Conservation (phyloP, 495 filamentous ascomycete species). For the Trichoderma virens region DNA sequence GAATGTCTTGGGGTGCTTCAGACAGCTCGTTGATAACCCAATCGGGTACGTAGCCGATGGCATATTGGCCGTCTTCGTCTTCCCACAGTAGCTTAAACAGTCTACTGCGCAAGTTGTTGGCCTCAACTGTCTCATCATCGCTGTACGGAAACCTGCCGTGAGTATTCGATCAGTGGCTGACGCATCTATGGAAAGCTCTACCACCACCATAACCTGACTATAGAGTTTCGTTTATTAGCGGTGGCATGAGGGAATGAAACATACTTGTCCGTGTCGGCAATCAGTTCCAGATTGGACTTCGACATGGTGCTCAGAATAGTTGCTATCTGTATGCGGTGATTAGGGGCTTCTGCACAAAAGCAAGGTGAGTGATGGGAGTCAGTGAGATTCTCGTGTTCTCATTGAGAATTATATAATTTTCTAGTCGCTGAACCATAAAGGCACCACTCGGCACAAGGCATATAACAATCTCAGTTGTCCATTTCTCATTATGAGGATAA, state of each 20-base stretch:
- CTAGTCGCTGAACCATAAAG: not conserved
- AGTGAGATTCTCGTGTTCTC: too few species aligned
- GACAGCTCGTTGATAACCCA: conserved; percentile 48
- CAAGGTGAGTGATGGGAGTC: too few species aligned
- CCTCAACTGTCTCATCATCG: conserved; percentile 43
- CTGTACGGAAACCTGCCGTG: conserved; percentile 60
- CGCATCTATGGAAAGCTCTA: not conserved
- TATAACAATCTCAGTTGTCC: not conserved
- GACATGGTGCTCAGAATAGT: conserved; percentile 2
- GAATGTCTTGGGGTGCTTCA: conserved; percentile 39
- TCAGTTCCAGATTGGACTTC: conserved; percentile 47
- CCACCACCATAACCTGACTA: not conserved
- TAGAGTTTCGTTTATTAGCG: not conserved
- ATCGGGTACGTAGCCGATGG: conserved; percentile 56
- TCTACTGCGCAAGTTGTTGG: conserved; percentile 37
- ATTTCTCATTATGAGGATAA: not conserved
- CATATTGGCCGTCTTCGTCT: conserved; percentile 40
- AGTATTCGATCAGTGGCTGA: not conserved
- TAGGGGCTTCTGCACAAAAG: not conserved
- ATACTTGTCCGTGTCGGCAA: conserved; percentile 55
- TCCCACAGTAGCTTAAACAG: conserved; percentile 49
- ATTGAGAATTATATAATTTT: not conserved
- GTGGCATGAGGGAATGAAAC: conserved; percentile 12
- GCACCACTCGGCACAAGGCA: not conserved
- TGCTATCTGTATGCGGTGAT: not conserved